Conservation (phyloP, 352 stramenopile species). For the Phytophthora macrochlamydospora region DNA sequence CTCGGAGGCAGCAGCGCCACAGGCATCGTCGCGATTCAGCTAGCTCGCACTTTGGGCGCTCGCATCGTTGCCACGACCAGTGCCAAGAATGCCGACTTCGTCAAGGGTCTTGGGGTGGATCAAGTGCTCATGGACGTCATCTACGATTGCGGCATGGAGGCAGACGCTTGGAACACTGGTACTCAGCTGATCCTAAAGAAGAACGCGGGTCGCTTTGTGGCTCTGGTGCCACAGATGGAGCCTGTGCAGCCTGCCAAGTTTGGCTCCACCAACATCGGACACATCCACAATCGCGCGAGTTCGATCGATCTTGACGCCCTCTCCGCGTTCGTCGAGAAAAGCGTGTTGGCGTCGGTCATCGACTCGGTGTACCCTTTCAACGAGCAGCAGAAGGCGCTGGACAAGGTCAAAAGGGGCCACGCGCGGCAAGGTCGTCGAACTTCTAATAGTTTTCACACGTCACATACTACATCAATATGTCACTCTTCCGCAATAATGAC, state of each 20-base stretch:
- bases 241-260: slow-evolving; percentile 13
- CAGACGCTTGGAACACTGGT: slow-evolving; percentile 32
- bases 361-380: slow-evolving; percentile 48
- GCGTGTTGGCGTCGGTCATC: slow-evolving; percentile 30
- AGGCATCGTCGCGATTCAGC: slow-evolving; percentile 49
- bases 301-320: slow-evolving; percentile 21
- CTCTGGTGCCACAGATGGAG: slow-evolving; percentile 15
- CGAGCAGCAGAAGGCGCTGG: slow-evolving; percentile 38
- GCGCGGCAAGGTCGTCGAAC: slow-evolving; percentile 1
- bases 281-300: slow-evolving; percentile 14
- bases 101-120: slow-evolving; percentile 34
- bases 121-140: slow-evolving; percentile 45
- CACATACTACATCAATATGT: not conserved
- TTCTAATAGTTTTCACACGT: slow-evolving; percentile 6
- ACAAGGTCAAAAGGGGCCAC: slow-evolving; percentile 33
- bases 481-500: not conserved
- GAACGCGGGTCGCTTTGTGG: slow-evolving; percentile 27
- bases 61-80: slow-evolving; percentile 37
- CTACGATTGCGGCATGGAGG: slow-evolving; percentile 43
- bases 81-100: slow-evolving; percentile 31
- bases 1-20: slow-evolving; percentile 43
- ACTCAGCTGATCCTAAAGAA: slow-evolving; percentile 29
- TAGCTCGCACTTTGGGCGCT: slow-evolving; percentile 36
- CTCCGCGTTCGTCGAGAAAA: slow-evolving; percentile 38
- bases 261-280: slow-evolving; percentile 14